Evolutionary conservation across 805 yeast genomes (phyloP).

Genomic region (Myxozyma neglecta): DNA sequence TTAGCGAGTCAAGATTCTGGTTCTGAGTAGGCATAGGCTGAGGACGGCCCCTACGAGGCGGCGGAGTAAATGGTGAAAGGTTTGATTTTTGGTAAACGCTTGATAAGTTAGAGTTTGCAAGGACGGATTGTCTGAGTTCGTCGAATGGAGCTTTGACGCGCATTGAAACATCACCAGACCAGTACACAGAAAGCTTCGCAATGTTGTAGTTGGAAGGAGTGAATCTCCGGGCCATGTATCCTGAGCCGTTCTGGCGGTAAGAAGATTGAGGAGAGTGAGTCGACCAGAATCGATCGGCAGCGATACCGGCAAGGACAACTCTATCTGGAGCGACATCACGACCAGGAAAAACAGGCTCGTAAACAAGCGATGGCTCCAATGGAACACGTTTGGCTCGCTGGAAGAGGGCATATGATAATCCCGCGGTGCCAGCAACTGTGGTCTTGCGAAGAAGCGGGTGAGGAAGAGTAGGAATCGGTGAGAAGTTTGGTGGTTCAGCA

Average conservation of each 20-base stretch:
- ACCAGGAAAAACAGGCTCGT: constrained; percentile 9
- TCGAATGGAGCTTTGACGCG: constrained; percentile 6
- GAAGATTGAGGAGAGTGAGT: background rate
- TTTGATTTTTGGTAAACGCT: background rate
- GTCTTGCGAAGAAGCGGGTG: background rate
- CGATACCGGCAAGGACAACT: constrained; percentile 10
- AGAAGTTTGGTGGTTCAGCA: background rate
- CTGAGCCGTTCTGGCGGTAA: background rate
- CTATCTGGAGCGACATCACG: constrained; percentile 3
- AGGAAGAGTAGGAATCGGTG: background rate
- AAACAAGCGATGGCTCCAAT: background rate
- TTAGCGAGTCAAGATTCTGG: background rate
- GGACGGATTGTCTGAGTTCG: background rate
- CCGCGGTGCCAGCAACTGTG: constrained; percentile 9
- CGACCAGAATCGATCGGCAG: background rate
- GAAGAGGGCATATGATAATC: constrained; percentile 8
- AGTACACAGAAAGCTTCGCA: background rate
- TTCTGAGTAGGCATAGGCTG: background rate
- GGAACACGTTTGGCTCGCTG: constrained; percentile 12
- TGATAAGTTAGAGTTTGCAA: background rate
- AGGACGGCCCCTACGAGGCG: background rate
- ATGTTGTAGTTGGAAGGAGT: constrained; percentile 1
- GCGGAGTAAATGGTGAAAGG: background rate
- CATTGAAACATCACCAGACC: constrained; percentile 7
- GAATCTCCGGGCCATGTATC: background rate